Evolutionary conservation across 2,329 filamentous ascomycete species (phyloP).

Genomic region (Trichoderma polysporum): DNA sequence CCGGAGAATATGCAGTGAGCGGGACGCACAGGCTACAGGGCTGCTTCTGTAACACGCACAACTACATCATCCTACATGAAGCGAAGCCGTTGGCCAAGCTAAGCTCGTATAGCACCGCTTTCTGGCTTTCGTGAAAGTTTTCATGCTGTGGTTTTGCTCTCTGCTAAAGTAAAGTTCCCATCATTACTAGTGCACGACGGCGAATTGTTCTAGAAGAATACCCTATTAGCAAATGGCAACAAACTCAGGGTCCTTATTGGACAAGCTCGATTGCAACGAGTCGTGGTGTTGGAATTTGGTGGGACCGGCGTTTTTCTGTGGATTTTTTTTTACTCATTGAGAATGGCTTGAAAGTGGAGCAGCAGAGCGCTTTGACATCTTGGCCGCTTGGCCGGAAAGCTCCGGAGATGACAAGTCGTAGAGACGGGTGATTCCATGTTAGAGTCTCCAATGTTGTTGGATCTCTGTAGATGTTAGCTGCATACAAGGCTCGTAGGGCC

Average conservation of each 20-base stretch:
- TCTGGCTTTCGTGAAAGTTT: background rate
- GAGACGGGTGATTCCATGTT: background rate
- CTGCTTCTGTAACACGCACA: background rate
- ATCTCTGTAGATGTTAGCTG: background rate
- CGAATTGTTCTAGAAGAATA: slow-evolving; percentile 13
- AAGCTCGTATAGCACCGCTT: background rate
- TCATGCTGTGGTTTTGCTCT: background rate
- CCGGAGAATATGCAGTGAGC: background rate
- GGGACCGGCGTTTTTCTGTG: background rate
- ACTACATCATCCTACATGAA: slow-evolving; percentile 2
- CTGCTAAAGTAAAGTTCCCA: background rate
- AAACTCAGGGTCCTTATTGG: background rate
- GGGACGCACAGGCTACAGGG: background rate
- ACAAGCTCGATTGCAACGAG: background rate
- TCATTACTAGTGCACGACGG: background rate
- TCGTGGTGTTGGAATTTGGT: slow-evolving; percentile 6
- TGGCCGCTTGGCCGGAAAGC: background rate
- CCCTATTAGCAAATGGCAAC: slow-evolving; percentile 14
- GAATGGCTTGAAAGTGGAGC: background rate
- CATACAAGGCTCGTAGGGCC: background rate
- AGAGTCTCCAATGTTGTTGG: background rate
- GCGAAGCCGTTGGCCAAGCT: background rate
- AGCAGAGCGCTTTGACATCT: background rate
- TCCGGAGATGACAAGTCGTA: background rate
- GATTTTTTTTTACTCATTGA: background rate